Base-by-base conservation (phyloP, 176 grass and related monocot genomes). In the Oropetium thomaeum region DNA sequence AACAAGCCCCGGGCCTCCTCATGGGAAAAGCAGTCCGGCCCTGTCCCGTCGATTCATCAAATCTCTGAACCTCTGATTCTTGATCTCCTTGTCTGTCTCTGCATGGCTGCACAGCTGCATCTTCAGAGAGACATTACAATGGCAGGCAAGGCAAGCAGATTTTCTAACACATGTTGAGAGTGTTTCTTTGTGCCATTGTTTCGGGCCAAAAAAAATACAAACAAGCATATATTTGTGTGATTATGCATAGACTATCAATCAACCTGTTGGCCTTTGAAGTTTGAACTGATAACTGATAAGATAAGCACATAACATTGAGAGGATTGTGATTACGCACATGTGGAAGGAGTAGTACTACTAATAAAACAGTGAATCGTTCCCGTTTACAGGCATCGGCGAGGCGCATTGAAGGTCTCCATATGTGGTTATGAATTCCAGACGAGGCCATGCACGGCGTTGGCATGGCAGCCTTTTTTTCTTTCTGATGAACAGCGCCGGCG, bases 1-100 rank as follows among this genome's bases (percentile, higher is more conserved):
- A 75, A 44, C 76, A 75, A 44, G 54, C 29, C 71, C 70, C 48
- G 27, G 64, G 15, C 58, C 40, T 29, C 58, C 40, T 29, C 25
- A 17, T 45, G 65, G 65, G 29, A 68, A 60, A 59, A 59, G 55
- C 49, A 52, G 20, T 52, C 49, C 10, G n/a, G n/a, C n/a, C 23
- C 53, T 57, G 53, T 27, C 53, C 53, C 53, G 53, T 57, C 53
- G 23, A 57, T 57, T 7, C 15, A 17, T 26, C 53, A 52, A 57
- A 13, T 22, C 53, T 57, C 13, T 60, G 28, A 60, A n/a, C n/a
- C n/a, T 60, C 55, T 59, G 12, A 1, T 59, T 59, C 26, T 1
- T 14, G 23, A 59, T 30, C 26, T 58, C 55, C 11, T 58, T 58
- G 55, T 29, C 55, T 59, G 57, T 59, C 57, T 59, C 57, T 60